Evolutionary conservation across 805 yeast genomes (phyloP).

Genomic region (Suhomyces prunicola): DNA sequence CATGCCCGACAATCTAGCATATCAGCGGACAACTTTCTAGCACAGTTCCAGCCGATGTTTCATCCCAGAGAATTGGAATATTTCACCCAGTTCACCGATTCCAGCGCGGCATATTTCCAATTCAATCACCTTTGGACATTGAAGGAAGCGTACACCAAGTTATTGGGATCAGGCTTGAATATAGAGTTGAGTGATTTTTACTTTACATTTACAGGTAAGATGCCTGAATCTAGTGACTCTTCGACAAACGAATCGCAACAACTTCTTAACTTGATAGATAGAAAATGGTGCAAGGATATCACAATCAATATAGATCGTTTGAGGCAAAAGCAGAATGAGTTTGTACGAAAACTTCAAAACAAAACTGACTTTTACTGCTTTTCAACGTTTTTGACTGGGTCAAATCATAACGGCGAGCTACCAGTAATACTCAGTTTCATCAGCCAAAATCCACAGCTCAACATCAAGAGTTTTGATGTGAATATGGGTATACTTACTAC

Average conservation of each 20-base stretch:
- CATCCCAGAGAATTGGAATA: not conserved
- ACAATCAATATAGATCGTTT: constrained; percentile 2
- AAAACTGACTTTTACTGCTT: constrained; percentile 3
- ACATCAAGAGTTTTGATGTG: not conserved
- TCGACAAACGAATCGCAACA: not conserved
- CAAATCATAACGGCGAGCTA: not conserved
- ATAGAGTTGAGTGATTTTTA: constrained; percentile 9
- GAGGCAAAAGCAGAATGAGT: constrained; percentile 1
- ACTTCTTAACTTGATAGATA: not conserved
- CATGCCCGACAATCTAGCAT: constrained; percentile 28
- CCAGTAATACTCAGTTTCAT: constrained; percentile 9
- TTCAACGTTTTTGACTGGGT: constrained; percentile 5
- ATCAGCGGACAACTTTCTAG: constrained; percentile 25
- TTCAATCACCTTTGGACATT: constrained; percentile 73
- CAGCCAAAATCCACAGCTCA: not conserved
- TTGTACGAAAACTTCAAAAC: constrained; percentile 1
- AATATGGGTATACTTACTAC: not conserved
- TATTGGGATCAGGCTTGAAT: constrained; percentile 56
- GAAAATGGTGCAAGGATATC: constrained; percentile 1
- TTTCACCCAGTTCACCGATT: constrained; percentile 22
- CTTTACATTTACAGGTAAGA: constrained; percentile 1
- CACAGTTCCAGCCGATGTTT: constrained; percentile 24
- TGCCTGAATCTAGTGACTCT: not conserved
- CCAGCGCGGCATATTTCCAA: constrained; percentile 20
- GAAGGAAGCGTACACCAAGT: constrained; percentile 73